Conservation (phyloP, 1,284 basidiomycete species). For the Pterulicium gracile region DNA sequence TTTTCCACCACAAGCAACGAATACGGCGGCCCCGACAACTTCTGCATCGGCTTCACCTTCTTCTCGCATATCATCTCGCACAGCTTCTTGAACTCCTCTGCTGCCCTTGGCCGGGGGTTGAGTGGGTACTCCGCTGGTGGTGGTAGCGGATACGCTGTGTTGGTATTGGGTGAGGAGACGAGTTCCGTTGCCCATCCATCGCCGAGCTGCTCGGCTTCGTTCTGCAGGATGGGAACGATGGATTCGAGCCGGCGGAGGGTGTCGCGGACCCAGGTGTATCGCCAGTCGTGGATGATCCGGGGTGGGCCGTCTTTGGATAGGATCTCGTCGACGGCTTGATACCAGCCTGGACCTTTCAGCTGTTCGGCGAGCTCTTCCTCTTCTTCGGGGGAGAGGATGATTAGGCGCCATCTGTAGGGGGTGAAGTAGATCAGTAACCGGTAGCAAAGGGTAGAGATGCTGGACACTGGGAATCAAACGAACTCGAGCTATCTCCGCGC, state of each 20-base stretch:
- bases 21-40: constrained; percentile 75
- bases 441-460: background rate
- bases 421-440: constrained; percentile 5
- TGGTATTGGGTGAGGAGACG: constrained; percentile 21
- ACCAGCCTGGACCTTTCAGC: constrained; percentile 78
- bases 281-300: constrained; percentile 72
- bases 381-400: constrained; percentile 82
- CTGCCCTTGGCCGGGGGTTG: constrained; percentile 57
- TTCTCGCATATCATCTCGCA: constrained; percentile 38
- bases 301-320: constrained; percentile 59
- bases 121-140: constrained; percentile 67
- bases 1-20: constrained; percentile 77
- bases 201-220: constrained; percentile 39
- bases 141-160: constrained; percentile 28
- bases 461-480: no score
- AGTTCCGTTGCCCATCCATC: constrained; percentile 25
- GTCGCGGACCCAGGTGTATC: constrained; percentile 70
- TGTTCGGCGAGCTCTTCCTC: constrained; percentile 75
- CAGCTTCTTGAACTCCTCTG: constrained; percentile 48
- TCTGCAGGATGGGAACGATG: constrained; percentile 53
- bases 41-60: constrained; percentile 23
- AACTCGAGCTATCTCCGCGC: no score
- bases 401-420: constrained; percentile 61
- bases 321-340: constrained; percentile 68
- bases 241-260: constrained; percentile 67